phyloP scores from a whole-genome alignment of 306 rosid genomes.

The Senna tora region DNA sequence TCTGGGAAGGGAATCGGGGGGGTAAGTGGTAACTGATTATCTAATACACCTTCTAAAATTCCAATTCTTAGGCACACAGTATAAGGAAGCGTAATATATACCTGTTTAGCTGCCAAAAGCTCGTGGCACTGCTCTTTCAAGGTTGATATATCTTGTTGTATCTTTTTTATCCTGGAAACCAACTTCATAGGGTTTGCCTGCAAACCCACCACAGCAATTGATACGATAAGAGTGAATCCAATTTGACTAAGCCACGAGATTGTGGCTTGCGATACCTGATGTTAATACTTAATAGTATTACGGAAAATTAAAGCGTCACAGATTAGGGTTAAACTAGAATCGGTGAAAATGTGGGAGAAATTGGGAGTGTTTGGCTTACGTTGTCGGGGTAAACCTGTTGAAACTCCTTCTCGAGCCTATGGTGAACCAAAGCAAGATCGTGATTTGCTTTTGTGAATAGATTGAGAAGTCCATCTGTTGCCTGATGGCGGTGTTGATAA shows the following conservation, averaged over 20 bases:
- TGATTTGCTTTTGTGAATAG: constrained; percentile 77
- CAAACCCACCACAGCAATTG: background rate
- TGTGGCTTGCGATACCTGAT: background rate
- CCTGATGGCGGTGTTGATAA: constrained; percentile 55
- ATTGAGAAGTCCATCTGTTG: constrained; percentile 70
- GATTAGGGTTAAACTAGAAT: background rate
- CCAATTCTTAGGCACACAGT: background rate
- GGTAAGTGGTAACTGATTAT: background rate
- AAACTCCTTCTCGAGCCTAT: constrained; percentile 79
- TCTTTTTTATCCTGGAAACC: constrained; percentile 75
- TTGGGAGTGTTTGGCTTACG: constrained; percentile 39
- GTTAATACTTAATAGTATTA: background rate
- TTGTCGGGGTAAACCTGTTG: constrained; percentile 77
- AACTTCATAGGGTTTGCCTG: constrained; percentile 89
- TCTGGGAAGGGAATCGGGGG: background rate
- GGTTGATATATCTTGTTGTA: constrained; percentile 66
- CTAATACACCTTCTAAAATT: constrained; percentile 14
- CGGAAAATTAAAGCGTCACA: background rate
- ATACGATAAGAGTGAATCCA: background rate
- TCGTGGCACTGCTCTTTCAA: constrained; percentile 81
- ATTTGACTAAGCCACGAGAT: background rate
- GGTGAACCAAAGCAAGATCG: constrained; percentile 64
- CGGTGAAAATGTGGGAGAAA: constrained; percentile 10
- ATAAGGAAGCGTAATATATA: constrained; percentile 19
- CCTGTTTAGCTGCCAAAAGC: constrained; percentile 90